Evolutionary conservation across 768 basidiomycete genomes (phyloP).

Genomic region (Wakefieldia striispora): DNA sequence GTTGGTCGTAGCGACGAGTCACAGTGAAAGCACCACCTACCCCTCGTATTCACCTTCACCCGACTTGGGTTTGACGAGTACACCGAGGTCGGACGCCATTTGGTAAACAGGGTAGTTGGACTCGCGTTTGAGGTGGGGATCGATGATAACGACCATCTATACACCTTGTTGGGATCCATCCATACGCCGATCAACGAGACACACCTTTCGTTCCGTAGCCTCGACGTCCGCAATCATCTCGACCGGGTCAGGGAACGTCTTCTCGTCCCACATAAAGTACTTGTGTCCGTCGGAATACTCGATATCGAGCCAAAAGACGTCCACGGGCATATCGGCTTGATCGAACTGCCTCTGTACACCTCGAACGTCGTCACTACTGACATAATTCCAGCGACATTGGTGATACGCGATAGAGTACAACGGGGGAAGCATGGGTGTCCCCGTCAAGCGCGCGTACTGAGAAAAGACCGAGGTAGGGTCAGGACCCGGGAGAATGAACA

Average conservation of each 20-base stretch:
- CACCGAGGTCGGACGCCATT: constrained; percentile 74
- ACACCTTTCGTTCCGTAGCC: constrained; percentile 79
- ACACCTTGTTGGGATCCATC: not conserved
- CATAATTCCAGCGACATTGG: constrained; percentile 98
- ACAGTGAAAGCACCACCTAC: constrained; percentile 7
- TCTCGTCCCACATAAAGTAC: constrained; percentile 96
- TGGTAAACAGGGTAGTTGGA: constrained; percentile 80
- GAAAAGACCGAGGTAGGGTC: constrained; percentile 76
- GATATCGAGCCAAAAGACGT: constrained; percentile 97
- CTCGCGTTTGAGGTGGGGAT: constrained; percentile 91
- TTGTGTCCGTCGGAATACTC: constrained; percentile 93
- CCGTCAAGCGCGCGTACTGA: constrained; percentile 85
- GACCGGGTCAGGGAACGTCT: constrained; percentile 90
- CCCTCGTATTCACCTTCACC: constrained; percentile 90
- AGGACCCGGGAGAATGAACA: constrained; percentile 93
- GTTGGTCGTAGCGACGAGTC: not conserved
- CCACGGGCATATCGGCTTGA: constrained; percentile 91
- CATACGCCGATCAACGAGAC: not conserved
- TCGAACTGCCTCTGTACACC: constrained; percentile 87
- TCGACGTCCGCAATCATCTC: constrained; percentile 92
- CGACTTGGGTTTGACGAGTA: constrained; percentile 79
- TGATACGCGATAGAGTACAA: constrained; percentile 93
- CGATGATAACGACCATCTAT: constrained; percentile 97
- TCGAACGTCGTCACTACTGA: constrained; percentile 84
- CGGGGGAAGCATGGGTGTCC: constrained; percentile 83